Conservation (phyloP, 139 green algal genomes). For the Chlorella sp. region DNA sequence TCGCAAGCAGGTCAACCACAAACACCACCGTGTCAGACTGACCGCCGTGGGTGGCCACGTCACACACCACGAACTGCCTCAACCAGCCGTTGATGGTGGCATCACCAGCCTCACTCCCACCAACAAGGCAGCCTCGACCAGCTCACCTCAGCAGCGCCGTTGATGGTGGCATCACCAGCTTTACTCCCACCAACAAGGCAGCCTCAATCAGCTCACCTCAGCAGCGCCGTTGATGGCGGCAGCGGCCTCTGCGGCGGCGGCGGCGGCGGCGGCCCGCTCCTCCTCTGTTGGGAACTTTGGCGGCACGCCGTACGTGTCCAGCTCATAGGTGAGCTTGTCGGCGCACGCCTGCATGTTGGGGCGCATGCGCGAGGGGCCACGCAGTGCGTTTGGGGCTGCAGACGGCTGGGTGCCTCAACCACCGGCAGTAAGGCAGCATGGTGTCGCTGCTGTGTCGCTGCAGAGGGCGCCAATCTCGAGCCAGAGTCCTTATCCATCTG, state of each 20-base stretch:
- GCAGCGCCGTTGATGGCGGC: constrained; percentile 11
- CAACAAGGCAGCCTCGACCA: too few species aligned
- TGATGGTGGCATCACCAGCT: constrained; percentile 9
- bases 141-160: constrained; percentile 4
- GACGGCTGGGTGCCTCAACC: too few species aligned
- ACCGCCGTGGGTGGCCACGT: too few species aligned
- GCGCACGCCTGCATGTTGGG: constrained; percentile 80
- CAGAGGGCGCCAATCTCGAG: not conserved
- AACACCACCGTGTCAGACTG: too few species aligned
- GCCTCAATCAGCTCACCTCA: not conserved
- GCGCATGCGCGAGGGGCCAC: too few species aligned
- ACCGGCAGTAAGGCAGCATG: not conserved
- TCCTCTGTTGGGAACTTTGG: constrained; percentile 75
- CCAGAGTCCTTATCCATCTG: too few species aligned
- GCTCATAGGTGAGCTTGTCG: constrained; percentile 87
- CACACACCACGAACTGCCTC: too few species aligned
- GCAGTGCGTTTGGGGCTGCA: too few species aligned
- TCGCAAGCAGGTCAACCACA: too few species aligned
- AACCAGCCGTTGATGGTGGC: constrained; percentile 14
- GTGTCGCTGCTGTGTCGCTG: not conserved
- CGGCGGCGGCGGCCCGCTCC: constrained; percentile 24
- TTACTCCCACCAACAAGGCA: too few species aligned
- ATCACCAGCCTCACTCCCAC: constrained; percentile 7
- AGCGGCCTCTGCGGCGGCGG: constrained; percentile 15
- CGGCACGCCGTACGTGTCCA: constrained; percentile 78